phyloP scores from a whole-genome alignment of 2,329 filamentous ascomycete genomes.

The Helicocarpus griseus region DNA sequence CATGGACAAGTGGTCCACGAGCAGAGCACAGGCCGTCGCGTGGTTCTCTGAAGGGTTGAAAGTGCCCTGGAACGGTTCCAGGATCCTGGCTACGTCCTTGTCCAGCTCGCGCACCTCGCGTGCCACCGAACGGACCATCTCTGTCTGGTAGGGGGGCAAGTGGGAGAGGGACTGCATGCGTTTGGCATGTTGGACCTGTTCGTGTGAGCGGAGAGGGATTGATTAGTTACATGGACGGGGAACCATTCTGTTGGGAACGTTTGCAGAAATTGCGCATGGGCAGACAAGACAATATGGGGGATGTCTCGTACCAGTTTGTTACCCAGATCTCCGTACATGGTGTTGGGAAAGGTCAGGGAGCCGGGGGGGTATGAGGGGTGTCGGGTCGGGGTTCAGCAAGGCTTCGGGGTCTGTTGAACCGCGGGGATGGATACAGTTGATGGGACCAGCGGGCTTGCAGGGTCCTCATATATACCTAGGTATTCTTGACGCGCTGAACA shows the following conservation, averaged over 20 bases:
- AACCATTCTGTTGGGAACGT: background rate
- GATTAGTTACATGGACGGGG: background rate
- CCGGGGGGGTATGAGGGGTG: too few species aligned
- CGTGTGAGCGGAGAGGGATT: background rate
- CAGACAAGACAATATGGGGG: background rate
- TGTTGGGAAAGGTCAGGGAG: too few species aligned
- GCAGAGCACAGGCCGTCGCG: conserved; percentile 73
- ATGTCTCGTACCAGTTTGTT: conserved; percentile 67
- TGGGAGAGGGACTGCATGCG: conserved; percentile 77
- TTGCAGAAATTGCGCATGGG: background rate
- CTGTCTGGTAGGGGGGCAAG: conserved; percentile 84
- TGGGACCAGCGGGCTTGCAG: background rate
- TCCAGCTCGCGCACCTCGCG: conserved; percentile 91
- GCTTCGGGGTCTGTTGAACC: background rate
- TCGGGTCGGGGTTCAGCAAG: background rate
- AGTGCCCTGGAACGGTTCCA: conserved; percentile 71
- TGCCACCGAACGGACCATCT: conserved; percentile 76
- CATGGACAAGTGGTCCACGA: conserved; percentile 93
- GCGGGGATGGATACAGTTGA: background rate
- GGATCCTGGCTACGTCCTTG: conserved; percentile 67
- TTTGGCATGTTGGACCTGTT: conserved; percentile 88
- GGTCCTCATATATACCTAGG: background rate
- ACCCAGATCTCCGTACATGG: conserved; percentile 80
- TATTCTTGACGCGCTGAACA: background rate
- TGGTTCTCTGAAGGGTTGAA: conserved; percentile 80